Base-by-base conservation (phyloP, 2,329 filamentous ascomycete species). In the Exophiala calicioides region DNA sequence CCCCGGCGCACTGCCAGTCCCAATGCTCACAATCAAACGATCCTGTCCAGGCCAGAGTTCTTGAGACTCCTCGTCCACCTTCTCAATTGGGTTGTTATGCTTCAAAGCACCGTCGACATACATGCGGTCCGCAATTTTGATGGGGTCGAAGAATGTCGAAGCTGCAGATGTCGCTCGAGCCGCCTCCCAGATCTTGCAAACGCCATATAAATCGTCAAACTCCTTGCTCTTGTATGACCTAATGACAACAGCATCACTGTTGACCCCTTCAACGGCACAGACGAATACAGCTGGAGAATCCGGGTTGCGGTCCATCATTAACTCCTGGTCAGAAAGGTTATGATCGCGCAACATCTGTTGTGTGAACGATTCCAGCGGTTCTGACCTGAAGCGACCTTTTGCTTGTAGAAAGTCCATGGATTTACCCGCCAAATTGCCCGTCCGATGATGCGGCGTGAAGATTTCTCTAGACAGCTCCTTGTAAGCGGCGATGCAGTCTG, bases 401-500 rank as follows among this genome's bases (percentile, higher is more conserved):
- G 23, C 32, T 30, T 38, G 13, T 12, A 38, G 15, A 27, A 32
- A 38, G n/a, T 33, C 33, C n/a, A 45, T 29, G 3, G 29, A 26
- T 31, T n/a, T 45, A 2, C 37, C 21, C 4, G 37, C 30, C 12
- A 48, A 13, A 31, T 26, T 42, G 13, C 10, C 37, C 3, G 13
- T 9, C 13, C 29, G 26, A 9, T 34, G 32, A 12, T 44, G 53
- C 5, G 57, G 46, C 15, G 56, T 43, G 10, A 65, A 65, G 4
- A 65, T 51, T 0, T 50, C 44, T 16, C 57, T 39, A 30, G 58
- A 60, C 16, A 65, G 46, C 4, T 48, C 33, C 6, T 47, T 46
- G 30, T 69, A 70, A n/a, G 58, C 58, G 2, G 53, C 4, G 10
- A 69, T 60, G 20, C 61, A 65, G 23, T 66, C 60, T 1, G 64